Base-by-base conservation (phyloP, 148 eudicot genomes). In the Chenopodium album region DNA sequence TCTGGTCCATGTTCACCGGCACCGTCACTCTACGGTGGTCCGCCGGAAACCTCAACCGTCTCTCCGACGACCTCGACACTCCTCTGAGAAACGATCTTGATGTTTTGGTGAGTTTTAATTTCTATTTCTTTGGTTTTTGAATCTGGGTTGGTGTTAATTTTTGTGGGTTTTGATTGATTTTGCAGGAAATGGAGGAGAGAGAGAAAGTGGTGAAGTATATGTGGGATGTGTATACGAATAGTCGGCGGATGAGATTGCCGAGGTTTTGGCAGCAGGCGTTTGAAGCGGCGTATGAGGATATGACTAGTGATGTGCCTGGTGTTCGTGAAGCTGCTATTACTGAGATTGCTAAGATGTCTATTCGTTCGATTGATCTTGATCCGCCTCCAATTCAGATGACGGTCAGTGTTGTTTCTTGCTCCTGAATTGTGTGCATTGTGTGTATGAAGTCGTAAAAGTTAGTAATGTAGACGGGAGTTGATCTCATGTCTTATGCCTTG, bases 1-100 rank as follows among this genome's bases (percentile, higher is more conserved):
- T 93, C 79, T 95, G 98, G 95, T 95, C 98, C 12, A 93, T 95
- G 93, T 85, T 95, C 82, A 92, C 97, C 87, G 97, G 98, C 60
- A 92, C 95, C 75, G 97, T 92, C 85, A 89, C 94, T 41, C 98
- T 95, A 81, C 95, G 95, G 0, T 89, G 93, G 93, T 93, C 97
- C 75, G 92, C 90, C 76, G 91, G 90, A 13, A 85, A 88, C 71
- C 92, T 94, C 71, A 81, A 91, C 73, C 89, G 78, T 20, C 75
- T 91, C 52, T 79, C 87, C 74, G 90, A 92, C 28, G 89, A 84
- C 23, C 56, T 88, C 48, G 88, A 88, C 31, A 23, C 84, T 9
- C 89, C 91, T 47, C 71, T 92, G 32, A 85, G 74, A 9, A 89
- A 94, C 67, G 98, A 92, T 93, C 93, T 94, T 77, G 98, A 94